Evolutionary conservation across 441 rosid species (phyloP).

Genomic region (Biscutella laevigata): DNA sequence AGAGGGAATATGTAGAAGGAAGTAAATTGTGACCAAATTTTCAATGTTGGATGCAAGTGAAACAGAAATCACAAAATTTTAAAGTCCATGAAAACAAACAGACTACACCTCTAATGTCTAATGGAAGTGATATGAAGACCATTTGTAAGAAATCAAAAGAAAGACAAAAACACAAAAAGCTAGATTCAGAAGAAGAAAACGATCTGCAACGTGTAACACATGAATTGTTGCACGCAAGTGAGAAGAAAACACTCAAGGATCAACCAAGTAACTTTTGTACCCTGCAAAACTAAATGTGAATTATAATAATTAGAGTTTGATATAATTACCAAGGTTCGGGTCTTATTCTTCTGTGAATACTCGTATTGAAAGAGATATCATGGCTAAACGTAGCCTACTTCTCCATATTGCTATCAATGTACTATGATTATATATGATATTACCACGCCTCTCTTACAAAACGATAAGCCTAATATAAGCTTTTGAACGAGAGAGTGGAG

Average conservation of each 20-base stretch:
- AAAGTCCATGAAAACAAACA: neutral
- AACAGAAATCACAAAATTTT: constrained; percentile 3
- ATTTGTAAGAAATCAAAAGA: neutral
- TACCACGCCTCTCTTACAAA: neutral
- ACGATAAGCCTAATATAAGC: constrained; percentile 1
- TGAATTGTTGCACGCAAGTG: neutral
- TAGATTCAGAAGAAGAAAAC: neutral
- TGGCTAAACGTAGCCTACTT: neutral
- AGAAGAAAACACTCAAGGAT: neutral
- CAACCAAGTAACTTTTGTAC: constrained; percentile 1
- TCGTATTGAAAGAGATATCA: neutral
- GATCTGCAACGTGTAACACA: neutral
- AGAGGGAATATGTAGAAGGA: neutral
- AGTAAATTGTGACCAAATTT: neutral
- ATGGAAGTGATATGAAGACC: constrained; percentile 12
- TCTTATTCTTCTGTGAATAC: neutral
- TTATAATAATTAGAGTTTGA: neutral
- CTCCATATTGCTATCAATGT: neutral
- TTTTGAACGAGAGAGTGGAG: neutral
- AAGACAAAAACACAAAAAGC: neutral
- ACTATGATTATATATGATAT: neutral
- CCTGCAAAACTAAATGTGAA: neutral
- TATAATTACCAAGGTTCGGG: constrained; percentile 6
- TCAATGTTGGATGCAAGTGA: neutral
- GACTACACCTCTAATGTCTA: constrained; percentile 6